Base-by-base conservation (phyloP, 2,329 filamentous ascomycete genomes). In the Shiraia sp. region DNA sequence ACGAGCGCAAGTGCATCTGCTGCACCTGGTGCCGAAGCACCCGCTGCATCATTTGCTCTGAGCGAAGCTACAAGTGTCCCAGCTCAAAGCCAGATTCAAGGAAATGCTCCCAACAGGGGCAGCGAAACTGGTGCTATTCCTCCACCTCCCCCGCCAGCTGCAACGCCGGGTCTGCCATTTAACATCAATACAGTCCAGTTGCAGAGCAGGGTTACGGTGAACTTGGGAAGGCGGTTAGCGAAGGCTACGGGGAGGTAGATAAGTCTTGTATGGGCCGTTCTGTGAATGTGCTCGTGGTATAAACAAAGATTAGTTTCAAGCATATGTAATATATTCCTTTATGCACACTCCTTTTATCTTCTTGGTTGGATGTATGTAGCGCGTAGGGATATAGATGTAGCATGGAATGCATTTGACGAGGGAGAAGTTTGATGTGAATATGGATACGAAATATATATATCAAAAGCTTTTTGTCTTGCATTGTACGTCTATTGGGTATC, bases 191-290 rank as follows among this genome's bases (percentile, higher is more conserved):
- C 61, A 5, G 49, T 69, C 23, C 26, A 34, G 23, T 47, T 70
- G 49, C 61, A 68, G 47, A 65, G 58, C 29, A 56, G 57, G 5
- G 65, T 70, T 1, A 69, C 66, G 4, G 66, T 69, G 7, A 63
- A 62, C 17, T 29, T 70, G 27, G 64, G 65, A 4, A 44, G 37
- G 47, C 48, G 65, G 34, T 26, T 47, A 32, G 55, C 49, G 8
- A 45, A 47, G 44, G 52, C 56, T 16, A 65, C 59, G 13, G 48
- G 45, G 28, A 46, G 29, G 23, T 41, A 43, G 33, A 38, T 43
- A 34, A 32, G 51, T 4, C 4, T 12, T 17, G 10, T n/a, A 36
- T 22, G 19, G 19, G 19, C 19, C 19, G 8, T 22, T 22, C 19
- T 22, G 19, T 22, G 19, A 22, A 22, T 22, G 19, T 22, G 19